Base-by-base conservation (phyloP, 306 rosid species). In the Ormosia semicastrata region DNA sequence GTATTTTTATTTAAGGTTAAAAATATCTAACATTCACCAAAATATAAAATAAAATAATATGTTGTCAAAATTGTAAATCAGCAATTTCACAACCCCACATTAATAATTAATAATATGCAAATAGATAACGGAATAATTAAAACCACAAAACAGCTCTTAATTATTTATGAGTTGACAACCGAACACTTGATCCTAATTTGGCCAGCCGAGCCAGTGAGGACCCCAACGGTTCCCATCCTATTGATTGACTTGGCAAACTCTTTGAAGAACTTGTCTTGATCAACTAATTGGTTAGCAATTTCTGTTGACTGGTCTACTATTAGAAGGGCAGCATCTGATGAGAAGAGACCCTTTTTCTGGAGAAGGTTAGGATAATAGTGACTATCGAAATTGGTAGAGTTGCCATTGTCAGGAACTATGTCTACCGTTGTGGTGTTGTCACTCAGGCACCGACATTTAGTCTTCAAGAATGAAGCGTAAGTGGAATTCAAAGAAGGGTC, bases 311-410 rank as follows among this genome's bases (percentile, higher is more conserved):
- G 32, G 0, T 8, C 0, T 56, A 41, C 50, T 3, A 87, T 86
- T 39, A 92, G 88, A 18, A 94, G 90, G 0, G 92, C 88, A 0
- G 89, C 95, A 52, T 94, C 95, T 6, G 95, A 90, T 11, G 56
- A 66, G 79, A 92, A 88, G 4, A 92, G 40, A 44, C 95, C 95
- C 69, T 83, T 69, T 0, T 88, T 79, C 32, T 77, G 58, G 8
- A 68, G 78, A 53, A 90, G 87, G 41, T 36, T 78, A 0, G 78
- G 66, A 66, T 66, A 89, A 73, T 90, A 92, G 47, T 85, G 7
- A 15, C 47, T 74, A 60, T 89, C 84, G 15, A 89, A 92, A 0
- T 66, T 46, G 3, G 17, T 53, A 0, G 93, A 78, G 81, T 85
- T 88, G 1, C 8, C 43, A n/a, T n/a, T n/a, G n/a, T n/a, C n/a